Evolutionary conservation across 768 basidiomycete genomes (phyloP).

Genomic region (Aureoboletus auriporus): DNA sequence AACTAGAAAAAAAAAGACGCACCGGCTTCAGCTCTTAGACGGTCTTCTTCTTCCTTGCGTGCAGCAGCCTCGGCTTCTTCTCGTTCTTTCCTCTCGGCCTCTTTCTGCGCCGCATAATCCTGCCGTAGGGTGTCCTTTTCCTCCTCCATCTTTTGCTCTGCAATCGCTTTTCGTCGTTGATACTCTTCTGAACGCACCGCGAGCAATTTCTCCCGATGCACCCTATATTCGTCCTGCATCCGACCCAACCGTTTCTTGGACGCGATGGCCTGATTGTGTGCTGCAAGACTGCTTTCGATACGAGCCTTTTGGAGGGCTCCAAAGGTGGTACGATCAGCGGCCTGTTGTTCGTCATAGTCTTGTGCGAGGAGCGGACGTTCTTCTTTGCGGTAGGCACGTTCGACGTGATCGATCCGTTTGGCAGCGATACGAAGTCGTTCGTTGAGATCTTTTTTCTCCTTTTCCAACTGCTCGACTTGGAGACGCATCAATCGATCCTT

Average conservation of each 20-base stretch:
- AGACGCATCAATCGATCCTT: constrained; percentile 83
- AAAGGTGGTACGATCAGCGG: constrained; percentile 67
- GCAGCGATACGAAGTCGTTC: constrained; percentile 77
- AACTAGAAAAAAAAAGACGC: constrained; percentile 13
- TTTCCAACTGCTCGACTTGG: constrained; percentile 93
- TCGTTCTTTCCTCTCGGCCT: constrained; percentile 36
- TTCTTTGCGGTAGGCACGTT: constrained; percentile 92
- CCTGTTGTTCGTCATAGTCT: constrained; percentile 87
- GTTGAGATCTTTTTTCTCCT: constrained; percentile 86
- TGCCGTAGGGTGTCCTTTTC: constrained; percentile 76
- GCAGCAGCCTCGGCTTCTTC: constrained; percentile 22
- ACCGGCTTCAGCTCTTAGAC: constrained; percentile 50
- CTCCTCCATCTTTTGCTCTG: constrained; percentile 69
- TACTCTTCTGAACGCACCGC: constrained; percentile 64
- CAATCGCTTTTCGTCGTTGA: constrained; percentile 45
- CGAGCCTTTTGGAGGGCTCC: constrained; percentile 55
- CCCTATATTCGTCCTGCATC: constrained; percentile 68
- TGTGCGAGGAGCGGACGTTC: constrained; percentile 80
- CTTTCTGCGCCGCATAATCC: constrained; percentile 56
- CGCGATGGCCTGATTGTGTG: constrained; percentile 64
- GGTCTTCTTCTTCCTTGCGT: constrained; percentile 37
- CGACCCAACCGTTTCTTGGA: constrained; percentile 72
- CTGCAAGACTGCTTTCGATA: constrained; percentile 47
- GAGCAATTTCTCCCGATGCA: constrained; percentile 49
- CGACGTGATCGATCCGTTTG: constrained; percentile 93